Conservation (phyloP, 2,329 filamentous ascomycete species). For the Penicillium sp. region DNA sequence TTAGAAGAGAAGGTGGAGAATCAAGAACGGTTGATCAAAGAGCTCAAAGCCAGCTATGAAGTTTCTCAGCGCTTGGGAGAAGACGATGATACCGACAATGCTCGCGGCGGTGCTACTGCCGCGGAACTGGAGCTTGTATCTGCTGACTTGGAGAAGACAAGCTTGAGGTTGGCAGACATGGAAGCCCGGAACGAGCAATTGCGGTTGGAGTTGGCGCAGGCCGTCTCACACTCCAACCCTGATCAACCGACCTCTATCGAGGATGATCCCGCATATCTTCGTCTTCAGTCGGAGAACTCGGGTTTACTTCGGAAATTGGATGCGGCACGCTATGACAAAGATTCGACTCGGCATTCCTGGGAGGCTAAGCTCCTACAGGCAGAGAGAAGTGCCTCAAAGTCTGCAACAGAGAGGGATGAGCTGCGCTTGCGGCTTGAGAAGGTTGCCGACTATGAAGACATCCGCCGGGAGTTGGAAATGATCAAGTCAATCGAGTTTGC, state of each 20-base stretch:
- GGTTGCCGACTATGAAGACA: conserved; percentile 91
- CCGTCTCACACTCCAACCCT: conserved; percentile 66
- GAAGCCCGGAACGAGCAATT: conserved; percentile 94
- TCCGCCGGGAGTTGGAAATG: conserved; percentile 93
- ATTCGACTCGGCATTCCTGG: conserved; percentile 71
- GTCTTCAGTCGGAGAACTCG: conserved; percentile 88
- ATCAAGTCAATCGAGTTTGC: conserved; percentile 98
- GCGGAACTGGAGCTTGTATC: conserved; percentile 93
- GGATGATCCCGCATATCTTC: conserved; percentile 84
- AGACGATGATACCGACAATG: conserved; percentile 62
- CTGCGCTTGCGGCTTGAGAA: conserved; percentile 79
- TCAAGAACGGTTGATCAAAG: conserved; percentile 85
- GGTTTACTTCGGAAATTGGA: conserved; percentile 87
- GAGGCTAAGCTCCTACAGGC: conserved; percentile 73
- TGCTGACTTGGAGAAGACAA: conserved; percentile 87
- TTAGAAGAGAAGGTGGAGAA: conserved; percentile 92
- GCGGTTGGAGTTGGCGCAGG: conserved; percentile 83
- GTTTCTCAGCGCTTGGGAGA: conserved; percentile 85
- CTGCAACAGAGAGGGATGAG: conserved; percentile 76
- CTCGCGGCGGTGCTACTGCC: conserved; percentile 67
- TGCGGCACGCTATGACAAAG: conserved; percentile 75
- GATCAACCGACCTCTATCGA: conserved; percentile 65
- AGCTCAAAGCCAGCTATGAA: conserved; percentile 96
- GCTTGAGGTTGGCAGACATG: conserved; percentile 79
- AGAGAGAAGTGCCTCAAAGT: conserved; percentile 70